A percentile compares a stretch with the other conserved stretches of the same genome.
Evolutionary conservation across 805 yeast genomes (phyloP).

Genomic region (Candida rishiriensis): DNA sequence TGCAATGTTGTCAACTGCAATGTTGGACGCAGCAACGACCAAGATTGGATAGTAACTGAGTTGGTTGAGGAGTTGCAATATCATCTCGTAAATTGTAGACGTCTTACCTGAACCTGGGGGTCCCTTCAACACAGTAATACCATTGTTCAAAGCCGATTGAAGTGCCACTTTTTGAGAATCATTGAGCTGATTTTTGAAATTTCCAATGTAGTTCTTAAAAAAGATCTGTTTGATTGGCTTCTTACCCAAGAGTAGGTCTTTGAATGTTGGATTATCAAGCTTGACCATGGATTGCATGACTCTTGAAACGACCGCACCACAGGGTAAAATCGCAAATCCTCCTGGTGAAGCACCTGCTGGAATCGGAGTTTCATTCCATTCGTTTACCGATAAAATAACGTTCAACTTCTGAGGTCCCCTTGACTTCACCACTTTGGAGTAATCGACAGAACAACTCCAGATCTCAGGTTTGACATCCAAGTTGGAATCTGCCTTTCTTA

Average conservation of each 20-base stretch:
- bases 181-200: conserved; percentile 53
- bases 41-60: conserved; percentile 57
- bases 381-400: conserved; percentile 46
- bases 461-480: conserved; percentile 30
- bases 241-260: conserved; percentile 26
- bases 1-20: conserved; percentile 73
- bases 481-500: conserved; percentile 41
- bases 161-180: conserved; percentile 74
- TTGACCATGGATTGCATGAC: conserved; percentile 64
- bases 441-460: conserved; percentile 57
- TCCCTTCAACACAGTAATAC: conserved; percentile 58
- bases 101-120: conserved; percentile 87
- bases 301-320: conserved; percentile 58
- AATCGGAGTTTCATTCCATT: conserved; percentile 46
- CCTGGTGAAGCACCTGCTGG: conserved; percentile 26
- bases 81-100: conserved; percentile 75
- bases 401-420: conserved; percentile 18
- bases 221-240: conserved; percentile 34
- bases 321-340: conserved; percentile 45
- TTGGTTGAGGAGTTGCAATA: conserved; percentile 64
- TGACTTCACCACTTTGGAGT: conserved; percentile 14
- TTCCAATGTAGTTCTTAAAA: conserved; percentile 50
- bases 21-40: conserved; percentile 72
- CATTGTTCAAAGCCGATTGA: conserved; percentile 60
- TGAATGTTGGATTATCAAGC: conserved; percentile 50